phyloP scores from a whole-genome alignment of 2,329 filamentous ascomycete species.

The Lecanicillium sp. region DNA sequence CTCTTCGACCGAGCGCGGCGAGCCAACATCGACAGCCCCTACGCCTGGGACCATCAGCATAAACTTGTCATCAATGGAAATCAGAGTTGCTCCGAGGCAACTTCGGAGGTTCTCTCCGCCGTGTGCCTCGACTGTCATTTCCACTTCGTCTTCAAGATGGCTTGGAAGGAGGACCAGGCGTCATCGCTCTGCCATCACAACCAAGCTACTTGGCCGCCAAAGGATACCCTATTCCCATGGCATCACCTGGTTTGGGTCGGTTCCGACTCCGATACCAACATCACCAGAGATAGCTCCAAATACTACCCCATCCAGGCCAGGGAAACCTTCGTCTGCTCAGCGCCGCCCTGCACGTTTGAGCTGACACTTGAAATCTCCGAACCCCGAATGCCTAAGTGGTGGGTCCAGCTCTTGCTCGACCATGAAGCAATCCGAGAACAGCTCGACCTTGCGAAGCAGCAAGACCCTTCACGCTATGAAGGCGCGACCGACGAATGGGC shows the following conservation, averaged over 20 bases:
- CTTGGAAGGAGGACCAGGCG: conserved; percentile 22
- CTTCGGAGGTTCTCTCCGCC: conserved; percentile 23
- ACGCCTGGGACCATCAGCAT: conserved; percentile 27
- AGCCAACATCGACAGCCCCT: conserved; percentile 21
- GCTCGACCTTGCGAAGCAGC: conserved; percentile 28
- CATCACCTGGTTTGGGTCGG: conserved; percentile 30
- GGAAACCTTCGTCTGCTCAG: conserved; percentile 34
- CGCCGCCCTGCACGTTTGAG: conserved; percentile 31
- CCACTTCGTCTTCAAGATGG: conserved; percentile 32
- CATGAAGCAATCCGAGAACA: conserved; percentile 33
- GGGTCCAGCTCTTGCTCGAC: conserved; percentile 38
- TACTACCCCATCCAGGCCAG: conserved; percentile 30
- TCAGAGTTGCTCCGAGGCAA: conserved; percentile 23
- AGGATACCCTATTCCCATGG: conserved; percentile 28
- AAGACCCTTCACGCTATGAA: conserved; percentile 41
- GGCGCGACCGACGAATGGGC: conserved; percentile 32
- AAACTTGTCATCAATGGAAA: conserved; percentile 31
- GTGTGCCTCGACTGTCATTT: conserved; percentile 33
- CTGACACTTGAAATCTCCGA: conserved; percentile 40
- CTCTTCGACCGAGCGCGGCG: conserved; percentile 25
- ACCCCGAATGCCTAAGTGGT: conserved; percentile 36
- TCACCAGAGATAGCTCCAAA: conserved; percentile 19
- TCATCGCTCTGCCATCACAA: conserved; percentile 21
- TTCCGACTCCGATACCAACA: conserved; percentile 18
- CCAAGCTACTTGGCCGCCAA: conserved; percentile 26